Conservation (phyloP, 768 basidiomycete species). For the Dentipellis fragilis region DNA sequence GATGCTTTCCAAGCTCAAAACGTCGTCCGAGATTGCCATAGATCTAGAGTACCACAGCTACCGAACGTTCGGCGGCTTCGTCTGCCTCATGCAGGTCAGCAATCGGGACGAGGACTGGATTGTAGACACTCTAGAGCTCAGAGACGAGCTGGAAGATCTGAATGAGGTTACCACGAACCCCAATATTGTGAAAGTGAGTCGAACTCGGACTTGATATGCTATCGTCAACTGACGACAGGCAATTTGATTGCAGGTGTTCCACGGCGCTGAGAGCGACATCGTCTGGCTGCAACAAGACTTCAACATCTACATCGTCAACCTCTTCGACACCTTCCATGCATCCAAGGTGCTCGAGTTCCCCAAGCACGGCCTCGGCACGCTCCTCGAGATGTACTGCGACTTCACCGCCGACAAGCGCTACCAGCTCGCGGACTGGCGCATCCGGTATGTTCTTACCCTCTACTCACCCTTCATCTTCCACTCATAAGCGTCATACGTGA, state of each 20-base stretch:
- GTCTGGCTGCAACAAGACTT: conserved; percentile 97
- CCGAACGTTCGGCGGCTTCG: conserved; percentile 75
- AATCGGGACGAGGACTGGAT: conserved; percentile 80
- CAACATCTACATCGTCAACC: conserved; percentile 83
- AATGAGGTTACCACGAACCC: conserved; percentile 86
- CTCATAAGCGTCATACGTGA: too few species aligned
- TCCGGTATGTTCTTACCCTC: conserved; percentile 40
- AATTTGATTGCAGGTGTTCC: conserved; percentile 56
- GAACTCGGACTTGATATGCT: not conserved
- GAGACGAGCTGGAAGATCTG: conserved; percentile 62
- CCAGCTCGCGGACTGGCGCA: conserved; percentile 96
- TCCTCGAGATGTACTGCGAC: conserved; percentile 84
- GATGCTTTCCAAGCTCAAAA: conserved; percentile 62
- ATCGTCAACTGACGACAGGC: not conserved
- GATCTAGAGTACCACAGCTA: conserved; percentile 94
- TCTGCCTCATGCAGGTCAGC: conserved; percentile 90
- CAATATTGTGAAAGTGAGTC: conserved; percentile 66
- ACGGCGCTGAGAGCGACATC: conserved; percentile 91
- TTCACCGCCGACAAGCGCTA: conserved; percentile 91
- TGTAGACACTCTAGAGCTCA: conserved; percentile 68
- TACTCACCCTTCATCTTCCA: not conserved
- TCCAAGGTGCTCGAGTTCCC: conserved; percentile 82
- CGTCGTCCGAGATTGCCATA: conserved; percentile 73
- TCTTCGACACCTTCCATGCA: conserved; percentile 98
- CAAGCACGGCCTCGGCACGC: conserved; percentile 71